phyloP scores from a whole-genome alignment of 2,329 filamentous ascomycete species.

The Fusarium caatingaense region DNA sequence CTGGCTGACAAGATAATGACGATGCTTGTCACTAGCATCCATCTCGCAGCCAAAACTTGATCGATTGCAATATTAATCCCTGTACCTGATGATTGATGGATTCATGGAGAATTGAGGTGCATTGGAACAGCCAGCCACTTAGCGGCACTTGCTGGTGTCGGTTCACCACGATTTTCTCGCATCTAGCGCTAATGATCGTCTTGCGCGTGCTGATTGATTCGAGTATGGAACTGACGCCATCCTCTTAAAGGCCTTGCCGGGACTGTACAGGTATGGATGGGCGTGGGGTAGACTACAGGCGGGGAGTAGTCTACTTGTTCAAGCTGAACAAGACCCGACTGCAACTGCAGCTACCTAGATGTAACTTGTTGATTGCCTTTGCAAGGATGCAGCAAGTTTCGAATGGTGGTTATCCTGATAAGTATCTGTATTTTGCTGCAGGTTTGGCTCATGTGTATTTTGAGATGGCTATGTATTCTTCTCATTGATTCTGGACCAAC shows the following conservation, averaged over 20 bases:
- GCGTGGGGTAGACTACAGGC: slow-evolving; percentile 19
- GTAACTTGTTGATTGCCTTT: not conserved
- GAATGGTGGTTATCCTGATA: not conserved
- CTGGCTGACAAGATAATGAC: slow-evolving; percentile 23
- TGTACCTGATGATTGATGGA: slow-evolving; percentile 9
- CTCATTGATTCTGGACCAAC: not conserved
- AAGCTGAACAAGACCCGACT: slow-evolving; percentile 3
- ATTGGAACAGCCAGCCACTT: not conserved
- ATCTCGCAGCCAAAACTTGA: slow-evolving; percentile 22
- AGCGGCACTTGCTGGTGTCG: slow-evolving; percentile 22
- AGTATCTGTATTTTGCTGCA: not conserved
- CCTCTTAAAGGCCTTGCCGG: slow-evolving; percentile 18
- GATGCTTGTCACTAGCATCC: slow-evolving; percentile 5
- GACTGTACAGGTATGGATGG: not conserved
- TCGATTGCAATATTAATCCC: slow-evolving; percentile 6
- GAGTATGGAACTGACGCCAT: slow-evolving; percentile 32
- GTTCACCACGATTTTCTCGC: slow-evolving; percentile 16
- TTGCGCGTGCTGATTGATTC: slow-evolving; percentile 8
- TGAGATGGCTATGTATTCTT: not conserved
- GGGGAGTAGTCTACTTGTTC: slow-evolving; percentile 3
- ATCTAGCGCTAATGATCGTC: slow-evolving; percentile 20
- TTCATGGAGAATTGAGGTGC: not conserved
- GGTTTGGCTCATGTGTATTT: not conserved
- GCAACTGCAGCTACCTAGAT: not conserved
- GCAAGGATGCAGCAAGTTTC: slow-evolving; percentile 7